Evolutionary conservation across 805 yeast genomes (phyloP).

Genomic region (Tetrapisispora phaffii): DNA sequence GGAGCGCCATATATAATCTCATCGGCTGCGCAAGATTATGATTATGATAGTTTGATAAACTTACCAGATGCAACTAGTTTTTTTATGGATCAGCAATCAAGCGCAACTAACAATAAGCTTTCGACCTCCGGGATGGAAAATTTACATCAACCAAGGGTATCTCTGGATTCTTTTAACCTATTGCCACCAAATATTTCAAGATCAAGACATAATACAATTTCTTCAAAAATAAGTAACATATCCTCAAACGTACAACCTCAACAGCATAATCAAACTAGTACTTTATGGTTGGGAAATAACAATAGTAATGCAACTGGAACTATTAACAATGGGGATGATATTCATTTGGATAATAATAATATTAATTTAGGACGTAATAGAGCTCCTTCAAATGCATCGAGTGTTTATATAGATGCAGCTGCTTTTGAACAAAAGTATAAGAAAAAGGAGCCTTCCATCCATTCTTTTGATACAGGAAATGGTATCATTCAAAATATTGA

Average conservation of each 20-base stretch:
- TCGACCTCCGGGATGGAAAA: not conserved
- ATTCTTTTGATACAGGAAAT: conserved; percentile 7
- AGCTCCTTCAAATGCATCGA: conserved; percentile 28
- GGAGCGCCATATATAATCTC: conserved; percentile 4
- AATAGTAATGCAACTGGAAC: conserved; percentile 5
- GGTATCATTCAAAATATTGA: not conserved
- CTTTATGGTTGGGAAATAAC: conserved; percentile 3
- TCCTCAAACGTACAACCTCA: conserved; percentile 20
- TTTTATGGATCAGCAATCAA: conserved; percentile 9
- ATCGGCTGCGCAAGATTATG: conserved; percentile 25
- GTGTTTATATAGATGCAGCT: conserved; percentile 26
- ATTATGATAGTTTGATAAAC: conserved; percentile 18
- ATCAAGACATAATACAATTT: conserved; percentile 28
- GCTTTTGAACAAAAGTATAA: conserved; percentile 11
- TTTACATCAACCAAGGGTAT: conserved; percentile 16
- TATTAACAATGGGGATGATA: conserved; percentile 5
- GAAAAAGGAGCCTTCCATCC: conserved; percentile 5
- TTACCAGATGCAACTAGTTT: conserved; percentile 23
- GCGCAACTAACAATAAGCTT: not conserved
- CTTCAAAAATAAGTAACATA: conserved; percentile 29
- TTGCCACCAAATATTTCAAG: conserved; percentile 21
- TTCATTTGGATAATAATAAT: conserved; percentile 1
- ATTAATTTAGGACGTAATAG: conserved; percentile 16
- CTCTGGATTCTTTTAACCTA: conserved; percentile 24
- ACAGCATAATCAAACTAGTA: conserved; percentile 2